Evolutionary conservation across 192 early-diverging fungal species (phyloP).

Genomic region (Geosiphon pyriformis): DNA sequence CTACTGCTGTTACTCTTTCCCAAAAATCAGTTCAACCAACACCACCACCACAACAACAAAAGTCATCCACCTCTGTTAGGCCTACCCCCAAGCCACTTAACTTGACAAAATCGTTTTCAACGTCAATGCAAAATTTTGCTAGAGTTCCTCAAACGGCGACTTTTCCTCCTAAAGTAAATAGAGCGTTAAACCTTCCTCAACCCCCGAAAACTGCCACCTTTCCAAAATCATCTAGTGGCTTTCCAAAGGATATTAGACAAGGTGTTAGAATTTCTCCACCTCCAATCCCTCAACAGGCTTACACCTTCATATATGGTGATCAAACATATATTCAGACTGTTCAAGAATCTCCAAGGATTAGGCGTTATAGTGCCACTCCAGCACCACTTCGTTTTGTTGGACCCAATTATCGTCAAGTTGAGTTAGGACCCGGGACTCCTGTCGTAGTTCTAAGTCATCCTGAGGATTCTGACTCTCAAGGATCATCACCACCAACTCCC

Average conservation of each 20-base stretch:
- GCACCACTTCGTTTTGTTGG: slow-evolving; percentile 11
- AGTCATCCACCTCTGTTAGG: not conserved
- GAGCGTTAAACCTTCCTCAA: slow-evolving; percentile 19
- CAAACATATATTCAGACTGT: slow-evolving; percentile 12
- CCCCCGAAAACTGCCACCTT: slow-evolving; percentile 24
- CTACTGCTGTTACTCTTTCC: not conserved
- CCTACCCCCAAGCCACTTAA: slow-evolving; percentile 22
- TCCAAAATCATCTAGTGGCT: slow-evolving; percentile 11
- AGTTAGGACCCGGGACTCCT: slow-evolving; percentile 16
- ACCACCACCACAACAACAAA: slow-evolving; percentile 11
- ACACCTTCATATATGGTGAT: slow-evolving; percentile 6
- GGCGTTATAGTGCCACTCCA: slow-evolving; percentile 11
- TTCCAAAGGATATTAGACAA: slow-evolving; percentile 19
- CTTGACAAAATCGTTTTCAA: slow-evolving; percentile 16
- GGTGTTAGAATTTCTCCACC: slow-evolving; percentile 4
- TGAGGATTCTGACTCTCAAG: slow-evolving; percentile 26
- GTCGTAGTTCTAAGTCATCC: slow-evolving; percentile 26
- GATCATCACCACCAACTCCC: slow-evolving; percentile 23
- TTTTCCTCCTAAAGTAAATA: slow-evolving; percentile 25
- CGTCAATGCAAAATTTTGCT: slow-evolving; percentile 6
- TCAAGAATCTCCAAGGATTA: not conserved
- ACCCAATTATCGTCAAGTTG: slow-evolving; percentile 20
- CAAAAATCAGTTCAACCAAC: not conserved
- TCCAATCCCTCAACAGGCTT: slow-evolving; percentile 1
- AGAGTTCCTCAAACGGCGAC: slow-evolving; percentile 25